Percentiles rank a stretch among this genome's conserved stretches.
Conservation (phyloP, 148 eudicot species). For the Polygonum aviculare region DNA sequence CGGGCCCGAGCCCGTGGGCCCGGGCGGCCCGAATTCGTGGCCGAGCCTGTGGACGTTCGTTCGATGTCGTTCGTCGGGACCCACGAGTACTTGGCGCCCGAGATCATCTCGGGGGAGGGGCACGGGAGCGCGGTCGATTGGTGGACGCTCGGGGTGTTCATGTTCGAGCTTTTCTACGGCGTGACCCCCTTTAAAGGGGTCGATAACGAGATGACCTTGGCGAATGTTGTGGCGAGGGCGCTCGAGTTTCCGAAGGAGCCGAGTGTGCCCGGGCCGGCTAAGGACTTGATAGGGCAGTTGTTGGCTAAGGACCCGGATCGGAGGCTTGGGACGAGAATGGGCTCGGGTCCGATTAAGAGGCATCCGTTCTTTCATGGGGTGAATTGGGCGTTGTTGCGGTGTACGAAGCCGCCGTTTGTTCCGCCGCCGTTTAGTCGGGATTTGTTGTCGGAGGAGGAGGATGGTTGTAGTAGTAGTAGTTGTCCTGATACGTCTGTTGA, state of each 20-base stretch:
- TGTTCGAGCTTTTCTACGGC: constrained; percentile 73
- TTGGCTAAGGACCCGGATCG: constrained; percentile 66
- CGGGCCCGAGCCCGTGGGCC: constrained; percentile 12
- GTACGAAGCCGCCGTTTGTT: constrained; percentile 63
- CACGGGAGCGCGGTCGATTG: constrained; percentile 95
- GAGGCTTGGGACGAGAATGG: constrained; percentile 69
- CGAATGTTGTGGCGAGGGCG: constrained; percentile 87
- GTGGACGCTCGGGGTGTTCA: constrained; percentile 93
- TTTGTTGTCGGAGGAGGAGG: constrained; percentile 22
- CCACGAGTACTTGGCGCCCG: constrained; percentile 95
- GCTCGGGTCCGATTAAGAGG: constrained; percentile 64
- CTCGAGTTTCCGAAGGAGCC: constrained; percentile 95
- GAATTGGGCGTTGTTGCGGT: constrained; percentile 86
- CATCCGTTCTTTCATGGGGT: constrained; percentile 73
- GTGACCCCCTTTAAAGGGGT: constrained; percentile 80
- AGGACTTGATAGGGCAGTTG: constrained; percentile 60
- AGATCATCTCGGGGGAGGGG: constrained; percentile 89
- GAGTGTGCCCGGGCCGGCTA: constrained; percentile 45
- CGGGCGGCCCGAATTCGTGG: constrained; percentile 56
- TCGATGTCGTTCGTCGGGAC: constrained; percentile 98
- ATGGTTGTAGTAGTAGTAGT: constrained; percentile 31
- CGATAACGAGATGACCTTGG: constrained; percentile 75
- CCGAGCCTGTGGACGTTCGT: constrained; percentile 75
- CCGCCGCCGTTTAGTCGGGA: constrained; percentile 51
- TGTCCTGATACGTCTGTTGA: constrained; percentile 71